Evolutionary conservation across 345 rosid species (phyloP), one percentile per base, ranked within the genome.

Genomic region (Hibiscus trionum): DNA sequence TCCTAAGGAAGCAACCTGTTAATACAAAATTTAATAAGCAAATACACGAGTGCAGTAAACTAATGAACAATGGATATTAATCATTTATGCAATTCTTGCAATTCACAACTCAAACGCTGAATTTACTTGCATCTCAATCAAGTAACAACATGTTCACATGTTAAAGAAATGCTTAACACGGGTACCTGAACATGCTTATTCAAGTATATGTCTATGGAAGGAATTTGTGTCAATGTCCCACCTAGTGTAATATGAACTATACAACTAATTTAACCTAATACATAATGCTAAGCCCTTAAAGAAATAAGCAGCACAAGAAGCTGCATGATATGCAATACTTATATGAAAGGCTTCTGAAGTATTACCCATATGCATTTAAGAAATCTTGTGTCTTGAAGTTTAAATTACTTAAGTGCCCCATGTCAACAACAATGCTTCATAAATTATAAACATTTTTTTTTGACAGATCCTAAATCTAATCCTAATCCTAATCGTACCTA

Each of bases 1-100:
- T 72, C 99, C 99, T 78, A 96, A 88, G 55, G 93, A 83, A 61
- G 98, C 98, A 80, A 93, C 99, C 99, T 95, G 77, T 69, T n/a
- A 31, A 74, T 37, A 46, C 33, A 72, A 66, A 76, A 73, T 64
- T 78, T 26, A 66, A 71, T 31, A 35, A 63, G 76, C 31, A 35
- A 26, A 55, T 11, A 1, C 21, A n/a, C 64, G 17, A 37, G 53
- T 33, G 19, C 72, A 79, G 69, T n/a, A 58, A 15, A 66, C 37
- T 49, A 60, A 26, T 35, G 24, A 19, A 42, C 21, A 14, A 14
- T 49, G 33, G 21, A 49, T 44, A 55, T 24, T 26, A 11, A 33
- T 29, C 47, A n/a, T 24, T 37, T 49, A 37, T 19, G 55, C 47
- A n/a, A 55, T 35, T 15, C 61, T 50, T 5, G n/a, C 60, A 56